Evolutionary conservation across 2,329 filamentous ascomycete genomes (phyloP).

Genomic region (Arachnomyces sp.): DNA sequence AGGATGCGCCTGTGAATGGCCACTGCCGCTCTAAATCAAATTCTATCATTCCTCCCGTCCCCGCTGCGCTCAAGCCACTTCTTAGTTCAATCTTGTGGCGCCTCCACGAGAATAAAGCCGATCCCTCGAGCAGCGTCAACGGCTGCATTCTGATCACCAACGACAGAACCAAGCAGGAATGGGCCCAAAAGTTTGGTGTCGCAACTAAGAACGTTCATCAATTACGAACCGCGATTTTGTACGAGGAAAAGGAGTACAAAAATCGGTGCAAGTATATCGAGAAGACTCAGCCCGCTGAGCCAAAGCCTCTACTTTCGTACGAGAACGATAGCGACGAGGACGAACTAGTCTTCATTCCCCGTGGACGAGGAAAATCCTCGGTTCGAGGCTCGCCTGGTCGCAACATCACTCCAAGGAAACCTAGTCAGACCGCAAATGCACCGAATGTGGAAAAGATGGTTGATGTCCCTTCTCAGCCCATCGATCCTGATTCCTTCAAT

Average conservation of each 20-base stretch:
- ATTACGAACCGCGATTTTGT: constrained; percentile 38
- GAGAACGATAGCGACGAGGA: constrained; percentile 43
- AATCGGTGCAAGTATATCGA: constrained; percentile 38
- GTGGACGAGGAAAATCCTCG: constrained; percentile 30
- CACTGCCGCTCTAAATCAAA: constrained; percentile 27
- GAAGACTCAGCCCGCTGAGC: constrained; percentile 32
- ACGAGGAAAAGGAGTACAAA: constrained; percentile 39
- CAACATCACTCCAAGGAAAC: constrained; percentile 22
- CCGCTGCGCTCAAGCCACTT: constrained; percentile 32
- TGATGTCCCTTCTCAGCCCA: constrained; percentile 39
- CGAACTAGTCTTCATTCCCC: constrained; percentile 39
- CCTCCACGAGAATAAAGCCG: constrained; percentile 27
- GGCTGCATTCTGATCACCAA: constrained; percentile 38
- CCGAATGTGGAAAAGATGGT: constrained; percentile 23
- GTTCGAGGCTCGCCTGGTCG: constrained; percentile 20
- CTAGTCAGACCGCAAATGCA: constrained; percentile 10
- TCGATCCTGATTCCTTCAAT: constrained; percentile 42
- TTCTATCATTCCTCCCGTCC: constrained; percentile 30
- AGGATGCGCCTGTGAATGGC: constrained; percentile 10
- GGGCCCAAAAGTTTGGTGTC: constrained; percentile 41
- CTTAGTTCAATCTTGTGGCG: constrained; percentile 40
- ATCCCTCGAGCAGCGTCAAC: constrained; percentile 26
- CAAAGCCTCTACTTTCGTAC: constrained; percentile 38
- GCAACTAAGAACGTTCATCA: constrained; percentile 41
- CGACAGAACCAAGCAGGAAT: constrained; percentile 34